Evolutionary conservation across 129 eudicot genomes (phyloP).

Genomic region (Smallanthus sonchifolius): DNA sequence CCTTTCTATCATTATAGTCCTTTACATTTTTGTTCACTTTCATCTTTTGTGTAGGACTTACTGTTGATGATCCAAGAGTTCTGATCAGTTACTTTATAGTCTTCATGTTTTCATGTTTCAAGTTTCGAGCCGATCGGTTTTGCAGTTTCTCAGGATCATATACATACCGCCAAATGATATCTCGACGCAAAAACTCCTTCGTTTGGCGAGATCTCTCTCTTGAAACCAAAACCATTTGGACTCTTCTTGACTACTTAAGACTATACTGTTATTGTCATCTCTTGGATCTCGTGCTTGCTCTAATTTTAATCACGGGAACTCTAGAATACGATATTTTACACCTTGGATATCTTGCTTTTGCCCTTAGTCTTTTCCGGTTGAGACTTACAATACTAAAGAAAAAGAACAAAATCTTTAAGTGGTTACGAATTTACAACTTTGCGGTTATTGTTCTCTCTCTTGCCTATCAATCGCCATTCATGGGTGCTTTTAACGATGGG

Average conservation of each 20-base stretch:
- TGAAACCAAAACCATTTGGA: slow-evolving; percentile 99
- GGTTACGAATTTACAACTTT: slow-evolving; percentile 87
- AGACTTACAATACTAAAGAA: slow-evolving; percentile 84
- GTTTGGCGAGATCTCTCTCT: slow-evolving; percentile 97
- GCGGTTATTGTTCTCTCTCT: slow-evolving; percentile 87
- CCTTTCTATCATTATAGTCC: not conserved
- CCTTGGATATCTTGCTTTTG: slow-evolving; percentile 97
- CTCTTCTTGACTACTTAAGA: slow-evolving; percentile 84
- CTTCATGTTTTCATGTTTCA: slow-evolving; percentile 85
- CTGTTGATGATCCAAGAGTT: slow-evolving; percentile 90
- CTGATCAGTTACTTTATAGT: slow-evolving; percentile 77
- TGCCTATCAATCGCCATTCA: slow-evolving; percentile 91
- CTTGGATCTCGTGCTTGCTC: slow-evolving; percentile 87
- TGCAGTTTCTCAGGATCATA: slow-evolving; percentile 68
- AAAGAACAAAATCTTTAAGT: slow-evolving; percentile 87
- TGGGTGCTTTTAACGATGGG: slow-evolving; percentile 68
- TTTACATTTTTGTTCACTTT: slow-evolving; percentile 9
- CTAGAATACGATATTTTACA: slow-evolving; percentile 92
- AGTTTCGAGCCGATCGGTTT: slow-evolving; percentile 86
- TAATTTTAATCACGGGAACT: slow-evolving; percentile 87
- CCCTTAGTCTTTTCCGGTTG: slow-evolving; percentile 77
- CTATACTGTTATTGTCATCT: slow-evolving; percentile 97
- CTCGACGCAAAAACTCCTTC: slow-evolving; percentile 80
- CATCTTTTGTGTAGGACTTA: slow-evolving; percentile 52
- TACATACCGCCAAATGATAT: slow-evolving; percentile 83